phyloP scores from a whole-genome alignment of 305 asterid genomes.

The Rubia occidens region DNA sequence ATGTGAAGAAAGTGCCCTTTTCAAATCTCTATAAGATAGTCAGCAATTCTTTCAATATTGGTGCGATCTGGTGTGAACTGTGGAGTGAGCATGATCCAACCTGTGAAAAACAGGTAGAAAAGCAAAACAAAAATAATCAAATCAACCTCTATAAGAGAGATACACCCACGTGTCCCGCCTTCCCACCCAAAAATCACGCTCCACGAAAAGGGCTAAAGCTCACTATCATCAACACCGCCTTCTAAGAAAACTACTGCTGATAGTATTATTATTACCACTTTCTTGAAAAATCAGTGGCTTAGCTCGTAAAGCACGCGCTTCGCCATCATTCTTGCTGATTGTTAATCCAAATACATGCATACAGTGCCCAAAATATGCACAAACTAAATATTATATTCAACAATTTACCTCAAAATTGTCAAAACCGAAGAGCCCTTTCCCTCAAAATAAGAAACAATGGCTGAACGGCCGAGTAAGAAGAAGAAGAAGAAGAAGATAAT shows the following conservation, averaged over 20 bases:
- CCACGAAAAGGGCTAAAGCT: background rate
- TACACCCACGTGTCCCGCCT: constrained; percentile 2
- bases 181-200: background rate
- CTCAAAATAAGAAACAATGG: background rate
- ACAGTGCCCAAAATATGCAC: background rate
- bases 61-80: constrained; percentile 12
- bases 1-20: constrained; percentile 30
- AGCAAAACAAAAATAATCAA: constrained; percentile 8
- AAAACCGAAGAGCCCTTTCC: background rate
- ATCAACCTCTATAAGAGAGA: background rate
- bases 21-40: constrained; percentile 20
- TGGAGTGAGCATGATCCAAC: constrained; percentile 36
- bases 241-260: background rate
- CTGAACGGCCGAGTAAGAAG: background rate
- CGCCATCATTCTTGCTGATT: background rate
- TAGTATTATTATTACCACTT: background rate
- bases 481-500: background rate
- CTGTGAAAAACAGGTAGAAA: constrained; percentile 37
- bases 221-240: background rate
- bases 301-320: background rate
- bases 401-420: background rate
- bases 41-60: constrained; percentile 17
- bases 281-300: no score
- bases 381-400: background rate
- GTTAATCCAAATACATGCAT: background rate